Evolutionary conservation across 2,329 filamentous ascomycete genomes (phyloP).

Genomic region (Colletotrichum abscissum): DNA sequence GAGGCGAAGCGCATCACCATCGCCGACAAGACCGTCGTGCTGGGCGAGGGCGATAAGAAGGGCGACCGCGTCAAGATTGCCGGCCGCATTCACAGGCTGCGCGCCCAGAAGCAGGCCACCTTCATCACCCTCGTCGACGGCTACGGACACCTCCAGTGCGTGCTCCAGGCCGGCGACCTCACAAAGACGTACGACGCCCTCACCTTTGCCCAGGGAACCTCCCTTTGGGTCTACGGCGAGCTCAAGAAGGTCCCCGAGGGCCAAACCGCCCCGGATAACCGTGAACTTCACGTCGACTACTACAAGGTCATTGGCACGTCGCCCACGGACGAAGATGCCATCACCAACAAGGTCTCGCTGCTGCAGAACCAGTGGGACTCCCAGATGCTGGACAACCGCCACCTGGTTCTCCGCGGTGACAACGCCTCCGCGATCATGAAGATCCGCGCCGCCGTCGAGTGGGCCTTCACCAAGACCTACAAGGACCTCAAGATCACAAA

Average conservation of each 20-base stretch:
- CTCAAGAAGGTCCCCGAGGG: conserved; percentile 84
- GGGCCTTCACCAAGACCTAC: conserved; percentile 83
- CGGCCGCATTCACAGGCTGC: conserved; percentile 84
- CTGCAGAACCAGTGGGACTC: conserved; percentile 67
- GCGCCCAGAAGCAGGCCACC: conserved; percentile 84
- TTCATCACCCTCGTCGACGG: conserved; percentile 91
- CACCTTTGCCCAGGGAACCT: conserved; percentile 88
- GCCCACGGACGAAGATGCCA: conserved; percentile 88
- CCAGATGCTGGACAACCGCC: conserved; percentile 80
- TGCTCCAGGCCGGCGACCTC: conserved; percentile 80
- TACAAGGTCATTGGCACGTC: conserved; percentile 84
- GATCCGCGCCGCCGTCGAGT: conserved; percentile 83
- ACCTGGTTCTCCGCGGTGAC: conserved; percentile 88
- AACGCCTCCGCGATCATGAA: conserved; percentile 87
- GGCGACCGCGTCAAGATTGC: conserved; percentile 83
- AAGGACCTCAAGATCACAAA: conserved; percentile 82
- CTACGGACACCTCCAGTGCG: conserved; percentile 86
- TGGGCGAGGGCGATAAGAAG: conserved; percentile 67
- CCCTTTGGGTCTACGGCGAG: conserved; percentile 85
- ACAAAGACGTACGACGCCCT: conserved; percentile 93
- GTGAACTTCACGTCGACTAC: conserved; percentile 92
- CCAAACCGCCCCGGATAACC: conserved; percentile 82
- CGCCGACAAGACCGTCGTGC: conserved; percentile 73
- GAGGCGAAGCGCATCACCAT: conserved; percentile 81
- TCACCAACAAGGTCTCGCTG: conserved; percentile 78